Evolutionary conservation across 2,329 filamentous ascomycete genomes (phyloP), one percentile per base, ranked within the genome.

Genomic region (Ophiostoma sp.): DNA sequence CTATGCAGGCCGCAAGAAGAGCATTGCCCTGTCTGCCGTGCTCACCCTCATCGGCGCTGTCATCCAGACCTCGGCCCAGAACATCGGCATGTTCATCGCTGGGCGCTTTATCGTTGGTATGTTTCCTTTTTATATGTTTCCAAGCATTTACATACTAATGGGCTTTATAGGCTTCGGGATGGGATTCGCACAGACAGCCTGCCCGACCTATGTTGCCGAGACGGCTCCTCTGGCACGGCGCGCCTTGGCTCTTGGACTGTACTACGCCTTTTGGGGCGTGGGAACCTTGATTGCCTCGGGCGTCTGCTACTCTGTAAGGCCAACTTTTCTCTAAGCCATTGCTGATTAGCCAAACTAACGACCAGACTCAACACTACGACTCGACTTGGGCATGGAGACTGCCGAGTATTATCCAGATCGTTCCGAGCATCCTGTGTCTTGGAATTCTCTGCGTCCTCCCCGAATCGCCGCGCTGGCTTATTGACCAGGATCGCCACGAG

Each of bases 191-290:
- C 76, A 77, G 54, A 81, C 80, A 78, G 68, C 69, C 1, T 68
- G 70, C 6, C 70, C 72, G 2, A 66, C 66, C 35, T 69, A 73
- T 23, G 54, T 73, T 54, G 74, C 67, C n/a, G 92, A 95, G 76
- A 84, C 94, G 33, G 88, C 89, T 3, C 91, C 94, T 77, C 91
- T 91, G 1, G 85, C 84, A 71, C 94, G 94, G 75, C 86, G 92
- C 77, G 91, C 91, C 17, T 83, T 88, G 73, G 85, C 94, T 39
- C 94, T 91, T 0, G 86, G 87, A 36, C 81, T 95, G 3, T 91
- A 94, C 77, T 91, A 94, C 75, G 93, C 94, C 76, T 94, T 94
- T 90, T 78, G 94, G 68, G 91, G 91, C 1, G 85, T 94, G 35
- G 92, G 92, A 71, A 82, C 90, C 20, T 84, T 95, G 1, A 80